These are phyloP conservation scores for Penicillium atrosanguineum DNA, from an alignment of 495 filamentous ascomycete genomes.

Conservation along the genomic window DNA sequence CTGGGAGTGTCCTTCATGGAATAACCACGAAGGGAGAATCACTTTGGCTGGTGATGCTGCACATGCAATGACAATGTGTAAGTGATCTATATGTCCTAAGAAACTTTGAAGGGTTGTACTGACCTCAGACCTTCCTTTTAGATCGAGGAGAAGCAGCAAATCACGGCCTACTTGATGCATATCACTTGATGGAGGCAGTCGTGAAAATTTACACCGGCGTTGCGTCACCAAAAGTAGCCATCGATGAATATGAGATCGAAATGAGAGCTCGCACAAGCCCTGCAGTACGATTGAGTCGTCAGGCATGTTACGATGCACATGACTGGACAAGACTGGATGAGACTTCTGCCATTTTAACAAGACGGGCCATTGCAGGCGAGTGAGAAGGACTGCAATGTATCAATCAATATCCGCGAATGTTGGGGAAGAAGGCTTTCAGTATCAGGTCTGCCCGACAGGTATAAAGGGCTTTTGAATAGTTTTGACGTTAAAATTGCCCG, in stretches of 20 bases:
- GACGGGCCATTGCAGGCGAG: constrained; percentile 14
- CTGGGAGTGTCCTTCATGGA: constrained; percentile 43
- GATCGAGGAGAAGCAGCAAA: constrained; percentile 57
- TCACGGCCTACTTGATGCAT: constrained; percentile 52
- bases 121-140: background rate
- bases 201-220: constrained; percentile 11
- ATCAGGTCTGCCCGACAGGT: too few species aligned
- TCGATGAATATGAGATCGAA: constrained; percentile 51
- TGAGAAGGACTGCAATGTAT: background rate
- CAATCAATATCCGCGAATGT: too few species aligned
- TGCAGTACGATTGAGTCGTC: constrained; percentile 54
- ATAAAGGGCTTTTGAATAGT: too few species aligned
- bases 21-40: constrained; percentile 46
- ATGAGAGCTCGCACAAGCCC: constrained; percentile 48
- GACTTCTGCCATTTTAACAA: constrained; percentile 25
- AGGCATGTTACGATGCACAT: constrained; percentile 61
- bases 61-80: constrained; percentile 64
- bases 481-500: too few species aligned
- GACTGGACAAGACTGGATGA: constrained; percentile 40
- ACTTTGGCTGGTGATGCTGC: constrained; percentile 59
- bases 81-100: constrained; percentile 3
- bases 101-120: background rate
- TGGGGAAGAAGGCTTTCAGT: too few species aligned
- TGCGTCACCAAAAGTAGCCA: constrained; percentile 23
- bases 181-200: constrained; percentile 22